Conservation (phyloP, 2,329 filamentous ascomycete genomes). For the Aspergillus hortae region DNA sequence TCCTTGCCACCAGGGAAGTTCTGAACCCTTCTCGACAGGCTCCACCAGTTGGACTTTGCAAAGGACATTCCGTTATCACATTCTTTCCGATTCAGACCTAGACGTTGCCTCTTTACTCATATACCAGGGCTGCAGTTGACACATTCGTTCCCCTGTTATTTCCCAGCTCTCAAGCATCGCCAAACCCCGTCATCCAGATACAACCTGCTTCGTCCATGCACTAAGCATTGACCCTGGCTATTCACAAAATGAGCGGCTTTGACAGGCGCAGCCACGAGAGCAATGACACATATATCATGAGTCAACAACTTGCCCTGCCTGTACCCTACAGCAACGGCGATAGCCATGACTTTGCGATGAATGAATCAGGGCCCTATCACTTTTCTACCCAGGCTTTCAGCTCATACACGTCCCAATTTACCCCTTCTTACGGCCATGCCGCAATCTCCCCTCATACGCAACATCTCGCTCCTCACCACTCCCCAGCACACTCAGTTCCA, state of each 20-base stretch:
- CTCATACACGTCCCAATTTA: slow-evolving; percentile 36
- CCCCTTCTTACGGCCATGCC: slow-evolving; percentile 33
- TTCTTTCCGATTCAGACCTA: too few relatives aligned
- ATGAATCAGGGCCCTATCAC: slow-evolving; percentile 28
- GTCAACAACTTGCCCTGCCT: slow-evolving; percentile 30
- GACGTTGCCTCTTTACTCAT: neutral
- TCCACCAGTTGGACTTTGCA: neutral
- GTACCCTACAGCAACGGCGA: slow-evolving; percentile 30
- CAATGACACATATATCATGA: slow-evolving; percentile 31
- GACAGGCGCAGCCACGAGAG: slow-evolving; percentile 36
- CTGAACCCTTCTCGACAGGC: neutral
- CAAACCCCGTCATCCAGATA: too few relatives aligned
- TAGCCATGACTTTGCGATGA: slow-evolving; percentile 27
- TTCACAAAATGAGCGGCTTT: slow-evolving; percentile 36
- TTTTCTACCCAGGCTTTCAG: slow-evolving; percentile 33
- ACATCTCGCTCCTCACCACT: slow-evolving; percentile 27
- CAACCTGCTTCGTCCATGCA: too few relatives aligned
- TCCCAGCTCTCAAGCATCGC: too few relatives aligned
- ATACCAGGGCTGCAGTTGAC: too few relatives aligned
- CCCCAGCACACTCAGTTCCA: slow-evolving; percentile 29
- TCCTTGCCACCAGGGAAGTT: neutral
- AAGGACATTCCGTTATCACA: too few relatives aligned
- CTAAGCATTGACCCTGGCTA: too few relatives aligned
- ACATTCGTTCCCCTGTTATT: too few relatives aligned
- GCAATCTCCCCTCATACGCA: slow-evolving; percentile 28